These are phyloP conservation scores for Sporothrix brunneoviolacea DNA, from an alignment of 2,329 filamentous ascomycete genomes.

Conservation along the genomic window DNA sequence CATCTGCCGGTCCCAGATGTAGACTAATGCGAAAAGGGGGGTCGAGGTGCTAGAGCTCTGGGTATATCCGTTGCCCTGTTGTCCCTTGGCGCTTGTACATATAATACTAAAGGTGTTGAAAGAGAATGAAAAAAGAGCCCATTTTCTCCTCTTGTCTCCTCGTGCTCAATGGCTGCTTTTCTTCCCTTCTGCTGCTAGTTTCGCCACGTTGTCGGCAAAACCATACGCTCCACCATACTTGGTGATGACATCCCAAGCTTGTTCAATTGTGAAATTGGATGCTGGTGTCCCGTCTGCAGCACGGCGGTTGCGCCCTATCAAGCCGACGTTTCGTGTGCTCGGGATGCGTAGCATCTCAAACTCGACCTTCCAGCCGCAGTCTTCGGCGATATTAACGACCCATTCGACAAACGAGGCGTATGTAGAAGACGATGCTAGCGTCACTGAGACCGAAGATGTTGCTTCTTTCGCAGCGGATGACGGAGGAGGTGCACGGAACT, in stretches of 20 bases:
- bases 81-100: no score
- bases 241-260: conserved; percentile 32
- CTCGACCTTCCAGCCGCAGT: conserved; percentile 70
- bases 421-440: conserved; percentile 51
- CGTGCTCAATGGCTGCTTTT: conserved; percentile 7
- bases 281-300: conserved; percentile 21
- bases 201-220: conserved; percentile 46
- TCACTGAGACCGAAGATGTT: conserved; percentile 40
- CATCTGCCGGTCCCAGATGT: conserved; percentile 69
- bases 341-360: conserved; percentile 85
- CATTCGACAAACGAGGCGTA: conserved; percentile 82
- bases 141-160: no score
- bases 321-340: conserved; percentile 77
- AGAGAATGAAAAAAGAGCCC: not conserved
- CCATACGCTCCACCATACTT: conserved; percentile 51
- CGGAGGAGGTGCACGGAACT: conserved; percentile 60
- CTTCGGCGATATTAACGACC: conserved; percentile 60
- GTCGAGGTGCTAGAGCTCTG: no score
- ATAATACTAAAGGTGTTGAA: no score
- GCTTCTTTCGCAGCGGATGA: conserved; percentile 42
- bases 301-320: conserved; percentile 57
- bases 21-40: no score
- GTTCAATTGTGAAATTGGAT: conserved; percentile 30
- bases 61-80: no score
- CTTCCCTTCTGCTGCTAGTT: conserved; percentile 11